These are phyloP conservation scores for Udeniomyces megalosporus DNA, from an alignment of 768 basidiomycete genomes.

Conservation along the genomic window DNA sequence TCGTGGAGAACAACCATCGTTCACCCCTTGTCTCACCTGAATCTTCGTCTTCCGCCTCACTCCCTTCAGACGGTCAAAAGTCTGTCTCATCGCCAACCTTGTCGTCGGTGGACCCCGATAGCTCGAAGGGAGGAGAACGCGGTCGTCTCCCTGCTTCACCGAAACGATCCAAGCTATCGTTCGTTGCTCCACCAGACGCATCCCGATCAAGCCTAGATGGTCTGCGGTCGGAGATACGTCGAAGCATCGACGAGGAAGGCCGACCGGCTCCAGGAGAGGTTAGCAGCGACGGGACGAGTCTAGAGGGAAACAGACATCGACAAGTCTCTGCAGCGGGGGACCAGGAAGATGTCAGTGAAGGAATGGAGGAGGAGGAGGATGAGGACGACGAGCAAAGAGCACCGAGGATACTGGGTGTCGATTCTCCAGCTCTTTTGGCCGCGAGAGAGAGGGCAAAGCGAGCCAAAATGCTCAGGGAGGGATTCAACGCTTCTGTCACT, in stretches of 20 bases:
- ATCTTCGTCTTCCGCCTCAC: neutral
- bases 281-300: neutral
- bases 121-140: neutral
- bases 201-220: slow-evolving; percentile 37
- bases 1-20: neutral
- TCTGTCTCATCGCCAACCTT: neutral
- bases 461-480: neutral
- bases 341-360: neutral
- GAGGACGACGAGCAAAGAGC: neutral
- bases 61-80: neutral
- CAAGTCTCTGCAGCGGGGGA: neutral
- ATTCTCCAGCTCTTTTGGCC: slow-evolving; percentile 1
- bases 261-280: no score
- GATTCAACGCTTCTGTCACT: neutral
- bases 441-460: slow-evolving; percentile 5
- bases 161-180: slow-evolving; percentile 32
- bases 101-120: no score
- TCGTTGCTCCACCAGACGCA: slow-evolving; percentile 59
- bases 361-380: neutral
- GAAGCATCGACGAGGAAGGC: neutral
- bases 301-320: neutral
- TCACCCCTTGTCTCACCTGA: neutral
- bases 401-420: neutral
- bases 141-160: neutral
- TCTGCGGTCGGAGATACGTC: slow-evolving; percentile 39